phyloP scores from a whole-genome alignment of 2,329 filamentous ascomycete genomes.

The Dichotomopilus funicola region DNA sequence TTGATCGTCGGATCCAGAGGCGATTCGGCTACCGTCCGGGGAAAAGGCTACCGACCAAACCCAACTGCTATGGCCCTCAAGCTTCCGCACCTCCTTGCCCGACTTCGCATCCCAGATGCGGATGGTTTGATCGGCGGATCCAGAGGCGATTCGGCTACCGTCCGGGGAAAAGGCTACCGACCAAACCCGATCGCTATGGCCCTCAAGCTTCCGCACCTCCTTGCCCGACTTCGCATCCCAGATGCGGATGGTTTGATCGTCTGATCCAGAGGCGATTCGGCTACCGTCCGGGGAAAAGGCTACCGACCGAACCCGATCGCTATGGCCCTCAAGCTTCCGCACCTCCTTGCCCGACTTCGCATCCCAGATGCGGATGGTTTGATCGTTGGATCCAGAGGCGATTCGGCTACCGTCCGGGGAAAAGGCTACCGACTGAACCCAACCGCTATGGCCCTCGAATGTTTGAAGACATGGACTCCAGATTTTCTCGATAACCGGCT shows the following conservation, averaged over 20 bases:
- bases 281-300: too few relatives aligned
- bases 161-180: not conserved
- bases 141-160: not conserved
- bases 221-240: not conserved
- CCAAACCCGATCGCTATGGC: not conserved
- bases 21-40: not conserved
- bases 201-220: not conserved
- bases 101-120: not conserved
- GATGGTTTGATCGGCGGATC: not conserved
- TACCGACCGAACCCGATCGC: slow-evolving; percentile 6
- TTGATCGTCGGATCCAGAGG: not conserved
- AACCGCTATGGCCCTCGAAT: slow-evolving; percentile 10
- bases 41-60: slow-evolving; percentile 13
- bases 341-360: too few relatives aligned
- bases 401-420: too few relatives aligned
- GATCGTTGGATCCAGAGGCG: too few relatives aligned
- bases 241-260: too few relatives aligned
- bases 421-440: too few relatives aligned
- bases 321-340: slow-evolving; percentile 7
- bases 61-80: slow-evolving; percentile 19
- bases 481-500: slow-evolving; percentile 5
- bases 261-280: too few relatives aligned
- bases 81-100: slow-evolving; percentile 15
- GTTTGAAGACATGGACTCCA: slow-evolving; percentile 17
- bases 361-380: too few relatives aligned